Base-by-base conservation (phyloP, 2,329 filamentous ascomycete genomes). In the Neonectria punicea region DNA sequence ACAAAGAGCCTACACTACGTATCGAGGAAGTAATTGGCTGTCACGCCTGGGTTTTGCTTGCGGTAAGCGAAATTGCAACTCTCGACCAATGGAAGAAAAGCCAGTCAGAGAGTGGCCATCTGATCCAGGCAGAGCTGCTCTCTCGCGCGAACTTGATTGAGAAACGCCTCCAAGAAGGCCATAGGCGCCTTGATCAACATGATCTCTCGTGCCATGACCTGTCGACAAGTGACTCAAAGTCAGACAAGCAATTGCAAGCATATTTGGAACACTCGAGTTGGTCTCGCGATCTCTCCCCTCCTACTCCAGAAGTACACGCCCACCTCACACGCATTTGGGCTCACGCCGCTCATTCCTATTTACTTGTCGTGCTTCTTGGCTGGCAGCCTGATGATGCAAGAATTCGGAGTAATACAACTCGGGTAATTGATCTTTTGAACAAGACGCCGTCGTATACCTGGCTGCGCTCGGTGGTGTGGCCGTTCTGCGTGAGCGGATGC, bases 391-490 rank as follows among this genome's bases (percentile, higher is more conserved):
- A 28, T 1, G 32, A 57, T n/a, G 10, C 36, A 1, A 18, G 36
- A 6, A 61, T 61, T 9, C 46, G 46, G 9, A 22, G 14, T 13
- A 61, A 56, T 18, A 46, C 18, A 1, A 13, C 36, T 4, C 1
- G n/a, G 11, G 34, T 4, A 16, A 46, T 56, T 18, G 36, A 53
- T 0, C 14, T 61, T 10, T 30, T 56, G 10, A 36, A 28, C 3
- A 32, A 25, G 18, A 61, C 57, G 20, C 2, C 16, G 4, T 60
- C 62, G 8, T 53, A 53, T 13, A 30, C n/a, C 4, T 61, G 57
- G 62, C 53, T 65, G 3, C 62, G 62, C 1, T 57, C 51, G 11
- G 30, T 65, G 7, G 53, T 53, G 4, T 65, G 62, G 62, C 53
- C 62, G 1, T 61, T 65, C 16, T 65, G 53, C 5, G 41, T 65